Base-by-base conservation (phyloP, 176 grass and related monocot genomes). In the Elymus sibiricus region DNA sequence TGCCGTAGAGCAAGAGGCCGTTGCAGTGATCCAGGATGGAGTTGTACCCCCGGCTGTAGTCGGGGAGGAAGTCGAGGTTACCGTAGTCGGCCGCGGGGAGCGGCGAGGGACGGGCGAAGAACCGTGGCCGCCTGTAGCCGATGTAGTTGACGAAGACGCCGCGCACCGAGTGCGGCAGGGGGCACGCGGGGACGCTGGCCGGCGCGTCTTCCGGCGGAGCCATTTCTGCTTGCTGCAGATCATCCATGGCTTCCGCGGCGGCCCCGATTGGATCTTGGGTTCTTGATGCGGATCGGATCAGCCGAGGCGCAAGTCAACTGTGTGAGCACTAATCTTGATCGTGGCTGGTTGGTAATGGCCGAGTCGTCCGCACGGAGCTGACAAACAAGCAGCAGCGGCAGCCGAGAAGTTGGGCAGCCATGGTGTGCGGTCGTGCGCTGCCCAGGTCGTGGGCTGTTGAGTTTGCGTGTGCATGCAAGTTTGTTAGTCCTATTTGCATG, bases 1-100 rank as follows among this genome's bases (percentile, higher is more conserved):
- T 9, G 4, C 80, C n/a, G 65, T 58, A 82, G 4, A 40, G 80
- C 65, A 82, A 1, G 22, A 82, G 80, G 3, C 80, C 80, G 13
- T 82, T 70, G 80, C 46, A 70, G 46, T 70, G 80, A 5, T 82
- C 80, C 2, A 24, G 65, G 46, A 82, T 40, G 46, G 80, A 2
- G 21, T 13, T 10, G 28, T 35, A 32, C 0, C 63, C 32, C 11
- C 19, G 1, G 42, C 43, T 38, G 32, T 16, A 6, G 11, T 4
- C 31, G 8, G 66, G 80, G 65, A 83, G 19, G 80, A 12, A 70
- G 46, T 22, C 22, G 31, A 71, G 79, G 31, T 39, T 9, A 39
- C 79, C 19, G 53, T 56, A 56, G 7, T 4, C 12, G 13, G 13
- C 26, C 9, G 9, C 0, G 16, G 10, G 6, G 49, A 0, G 6